phyloP scores from a whole-genome alignment of 2,329 filamentous ascomycete species.

The Cladophialophora yegresii region DNA sequence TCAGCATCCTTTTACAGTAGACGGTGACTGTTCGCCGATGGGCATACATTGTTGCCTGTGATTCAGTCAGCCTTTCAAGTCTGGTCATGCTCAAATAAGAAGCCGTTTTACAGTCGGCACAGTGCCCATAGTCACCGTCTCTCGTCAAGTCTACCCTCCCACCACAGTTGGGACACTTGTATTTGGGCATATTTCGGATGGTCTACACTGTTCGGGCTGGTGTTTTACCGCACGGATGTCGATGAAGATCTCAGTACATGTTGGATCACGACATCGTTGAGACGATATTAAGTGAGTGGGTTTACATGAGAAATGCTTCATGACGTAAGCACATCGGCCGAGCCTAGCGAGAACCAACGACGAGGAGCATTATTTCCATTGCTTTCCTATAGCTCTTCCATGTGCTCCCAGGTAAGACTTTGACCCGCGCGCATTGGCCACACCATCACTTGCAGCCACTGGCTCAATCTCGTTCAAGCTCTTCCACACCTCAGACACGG shows the following conservation, averaged over 20 bases:
- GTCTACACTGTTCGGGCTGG: not conserved
- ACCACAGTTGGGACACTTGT: slow-evolving; percentile 32
- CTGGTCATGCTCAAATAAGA: not conserved
- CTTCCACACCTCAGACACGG: slow-evolving; percentile 83
- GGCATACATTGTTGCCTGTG: slow-evolving; percentile 27
- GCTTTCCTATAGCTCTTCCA: slow-evolving; percentile 26
- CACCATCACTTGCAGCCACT: not conserved
- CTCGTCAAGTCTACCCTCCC: slow-evolving; percentile 34
- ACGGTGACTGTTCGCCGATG: not conserved
- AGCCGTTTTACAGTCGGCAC: slow-evolving; percentile 31
- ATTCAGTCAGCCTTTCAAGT: slow-evolving; percentile 4
- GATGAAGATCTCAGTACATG: not conserved
- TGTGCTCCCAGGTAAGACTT: slow-evolving; percentile 90
- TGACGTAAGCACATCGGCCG: slow-evolving; percentile 7
- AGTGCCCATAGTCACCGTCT: slow-evolving; percentile 35
- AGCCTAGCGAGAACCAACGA: not conserved
- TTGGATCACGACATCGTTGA: not conserved
- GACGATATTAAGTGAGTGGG: not conserved
- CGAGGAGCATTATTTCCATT: slow-evolving; percentile 16
- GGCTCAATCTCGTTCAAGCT: slow-evolving; percentile 57
- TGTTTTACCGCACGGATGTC: not conserved
- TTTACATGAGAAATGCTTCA: not conserved
- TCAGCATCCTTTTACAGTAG: not conserved
- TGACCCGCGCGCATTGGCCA: slow-evolving; percentile 69
- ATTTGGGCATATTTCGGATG: slow-evolving; percentile 26